phyloP scores from a whole-genome alignment of 2,329 filamentous ascomycete species.

The Penicillium oxalicum region DNA sequence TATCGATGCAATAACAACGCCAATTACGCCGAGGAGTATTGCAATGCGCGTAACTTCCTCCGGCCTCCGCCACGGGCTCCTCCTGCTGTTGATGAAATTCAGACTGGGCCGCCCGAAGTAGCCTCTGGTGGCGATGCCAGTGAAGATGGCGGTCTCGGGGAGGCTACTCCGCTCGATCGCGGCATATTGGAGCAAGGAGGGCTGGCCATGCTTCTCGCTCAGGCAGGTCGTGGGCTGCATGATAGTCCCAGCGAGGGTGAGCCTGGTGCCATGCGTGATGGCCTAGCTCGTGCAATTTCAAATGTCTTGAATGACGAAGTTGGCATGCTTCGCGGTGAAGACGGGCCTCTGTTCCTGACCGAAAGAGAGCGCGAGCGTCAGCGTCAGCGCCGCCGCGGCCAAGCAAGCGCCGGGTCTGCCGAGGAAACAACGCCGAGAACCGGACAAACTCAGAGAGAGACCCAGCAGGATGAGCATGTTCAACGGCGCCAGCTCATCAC shows the following conservation, averaged over 20 bases:
- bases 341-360: conserved; percentile 18
- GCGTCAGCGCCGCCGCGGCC: conserved; percentile 9
- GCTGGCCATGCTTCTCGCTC: conserved; percentile 32
- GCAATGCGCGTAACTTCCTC: conserved; percentile 55
- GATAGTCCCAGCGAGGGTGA: conserved; percentile 20
- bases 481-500: conserved; percentile 42
- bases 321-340: conserved; percentile 20
- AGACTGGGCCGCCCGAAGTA: conserved; percentile 24
- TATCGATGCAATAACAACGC: conserved; percentile 71
- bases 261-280: conserved; percentile 24
- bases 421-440: background rate
- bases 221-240: conserved; percentile 23
- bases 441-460: conserved; percentile 12
- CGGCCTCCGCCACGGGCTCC: conserved; percentile 59
- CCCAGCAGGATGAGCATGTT: conserved; percentile 7
- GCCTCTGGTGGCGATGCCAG: conserved; percentile 26
- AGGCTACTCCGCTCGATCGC: conserved; percentile 22
- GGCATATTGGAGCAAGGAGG: conserved; percentile 26
- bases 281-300: conserved; percentile 41
- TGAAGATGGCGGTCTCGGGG: conserved; percentile 25
- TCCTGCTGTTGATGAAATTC: conserved; percentile 56
- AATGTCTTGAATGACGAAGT: conserved; percentile 35
- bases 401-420: conserved; percentile 17
- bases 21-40: conserved; percentile 65
- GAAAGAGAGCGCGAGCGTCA: conserved; percentile 5